Evolutionary conservation across 345 rosid genomes (phyloP).

Genomic region (Cardamine chenopodiifolia): DNA sequence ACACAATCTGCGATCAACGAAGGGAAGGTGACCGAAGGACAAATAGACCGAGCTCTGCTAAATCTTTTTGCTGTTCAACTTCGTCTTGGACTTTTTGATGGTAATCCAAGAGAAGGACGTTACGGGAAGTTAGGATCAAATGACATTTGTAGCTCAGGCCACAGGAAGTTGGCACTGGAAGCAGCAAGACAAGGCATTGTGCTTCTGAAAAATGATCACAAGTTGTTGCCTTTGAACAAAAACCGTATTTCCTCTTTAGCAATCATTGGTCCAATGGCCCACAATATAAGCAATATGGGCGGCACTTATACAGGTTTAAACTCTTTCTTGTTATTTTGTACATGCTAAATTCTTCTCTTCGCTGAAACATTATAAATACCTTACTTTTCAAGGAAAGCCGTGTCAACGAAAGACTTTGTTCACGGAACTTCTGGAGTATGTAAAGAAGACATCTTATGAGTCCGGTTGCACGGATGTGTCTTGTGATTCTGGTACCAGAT

Average conservation of each 20-base stretch:
- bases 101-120: conserved; percentile 67
- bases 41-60: conserved; percentile 72
- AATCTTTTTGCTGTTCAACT: conserved; percentile 81
- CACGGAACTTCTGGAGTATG: conserved; percentile 56
- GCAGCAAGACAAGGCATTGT: conserved; percentile 91
- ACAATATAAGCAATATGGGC: conserved; percentile 58
- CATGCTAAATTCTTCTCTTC: background rate
- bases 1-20: conserved; percentile 56
- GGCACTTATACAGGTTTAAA: conserved; percentile 80
- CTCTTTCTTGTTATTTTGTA: background rate
- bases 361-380: conserved; percentile 5
- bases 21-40: conserved; percentile 68
- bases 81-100: conserved; percentile 87
- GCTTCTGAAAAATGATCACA: conserved; percentile 77
- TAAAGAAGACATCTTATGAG: conserved; percentile 50
- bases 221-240: conserved; percentile 65
- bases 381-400: conserved; percentile 57
- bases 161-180: conserved; percentile 74
- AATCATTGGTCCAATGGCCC: conserved; percentile 80
- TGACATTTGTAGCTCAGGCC: conserved; percentile 66
- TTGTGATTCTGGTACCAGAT: conserved; percentile 55
- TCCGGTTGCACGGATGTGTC: conserved; percentile 70
- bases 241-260: conserved; percentile 62
- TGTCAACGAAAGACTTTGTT: conserved; percentile 69
- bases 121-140: conserved; percentile 64